Evolutionary conservation across 208 protist genomes (phyloP).

Genomic region (Acanthamoeba lenticulata): DNA sequence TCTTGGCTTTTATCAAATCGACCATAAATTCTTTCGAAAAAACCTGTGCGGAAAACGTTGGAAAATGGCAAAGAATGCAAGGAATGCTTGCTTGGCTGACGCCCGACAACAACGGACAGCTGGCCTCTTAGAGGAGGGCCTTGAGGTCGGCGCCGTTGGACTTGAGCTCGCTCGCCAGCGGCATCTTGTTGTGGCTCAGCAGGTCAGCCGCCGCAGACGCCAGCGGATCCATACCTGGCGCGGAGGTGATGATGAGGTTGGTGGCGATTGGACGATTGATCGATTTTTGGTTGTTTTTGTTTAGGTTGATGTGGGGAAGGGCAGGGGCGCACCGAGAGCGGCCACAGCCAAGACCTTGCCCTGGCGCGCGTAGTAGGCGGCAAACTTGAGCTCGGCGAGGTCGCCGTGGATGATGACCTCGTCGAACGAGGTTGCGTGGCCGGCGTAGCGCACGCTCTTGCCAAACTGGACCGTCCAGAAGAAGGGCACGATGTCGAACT

Average conservation of each 20-base stretch:
- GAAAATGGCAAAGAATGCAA: too few species aligned
- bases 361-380: conserved; percentile 73
- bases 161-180: conserved; percentile 4
- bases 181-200: conserved; percentile 20
- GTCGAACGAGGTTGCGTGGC: conserved; percentile 71
- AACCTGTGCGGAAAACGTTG: too few species aligned
- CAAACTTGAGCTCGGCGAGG: conserved; percentile 60
- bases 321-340: neutral
- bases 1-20: too few species aligned
- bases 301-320: neutral
- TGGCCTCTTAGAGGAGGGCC: conserved; percentile 39
- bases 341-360: conserved; percentile 60
- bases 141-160: conserved; percentile 33
- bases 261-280: too few species aligned
- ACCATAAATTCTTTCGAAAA: too few species aligned
- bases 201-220: conserved; percentile 7
- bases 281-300: neutral
- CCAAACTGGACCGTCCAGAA: conserved; percentile 80
- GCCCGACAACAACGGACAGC: too few species aligned
- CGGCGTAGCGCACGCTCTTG: conserved; percentile 73
- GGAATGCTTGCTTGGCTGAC: too few species aligned
- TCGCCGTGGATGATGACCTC: conserved; percentile 67
- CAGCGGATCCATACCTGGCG: conserved; percentile 36
- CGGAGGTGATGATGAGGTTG: too few species aligned
- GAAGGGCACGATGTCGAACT: conserved; percentile 74